A percentile compares a stretch with the other conserved stretches of the same genome.
Evolutionary conservation across 352 stramenopile species (phyloP).

Genomic region (Peronospora farinosa): DNA sequence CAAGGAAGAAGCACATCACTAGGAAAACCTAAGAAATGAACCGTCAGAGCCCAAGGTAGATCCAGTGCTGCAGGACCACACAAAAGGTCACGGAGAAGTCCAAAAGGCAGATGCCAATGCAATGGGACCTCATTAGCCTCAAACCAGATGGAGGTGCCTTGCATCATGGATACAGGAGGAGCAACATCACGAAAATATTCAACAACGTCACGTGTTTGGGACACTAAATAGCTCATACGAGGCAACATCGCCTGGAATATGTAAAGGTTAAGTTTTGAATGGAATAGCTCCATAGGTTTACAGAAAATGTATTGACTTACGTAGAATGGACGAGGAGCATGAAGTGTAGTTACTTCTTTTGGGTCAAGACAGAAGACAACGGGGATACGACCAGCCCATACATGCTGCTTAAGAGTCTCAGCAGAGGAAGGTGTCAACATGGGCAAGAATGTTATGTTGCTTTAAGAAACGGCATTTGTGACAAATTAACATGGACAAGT

Average conservation of each 20-base stretch:
- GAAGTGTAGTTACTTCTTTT: conserved; percentile 74
- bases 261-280: too few species aligned
- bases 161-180: conserved; percentile 50
- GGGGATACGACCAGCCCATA: conserved; percentile 66
- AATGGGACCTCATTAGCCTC: conserved; percentile 50
- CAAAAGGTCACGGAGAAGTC: conserved; percentile 58
- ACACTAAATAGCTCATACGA: conserved; percentile 73
- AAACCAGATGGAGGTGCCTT: conserved; percentile 65
- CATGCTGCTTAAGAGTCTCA: conserved; percentile 20
- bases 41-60: conserved; percentile 63
- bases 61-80: conserved; percentile 14
- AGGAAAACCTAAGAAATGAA: conserved; percentile 79
- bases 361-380: conserved; percentile 70
- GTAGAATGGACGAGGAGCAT: conserved; percentile 74
- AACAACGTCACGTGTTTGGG: conserved; percentile 63
- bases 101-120: conserved; percentile 77
- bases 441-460: background rate
- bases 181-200: conserved; percentile 75
- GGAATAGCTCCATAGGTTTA: too few species aligned
- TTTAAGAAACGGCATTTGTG: conserved; percentile 5
- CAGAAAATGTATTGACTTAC: conserved; percentile 30
- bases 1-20: conserved; percentile 53
- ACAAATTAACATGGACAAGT: background rate
- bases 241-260: conserved; percentile 62
- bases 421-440: conserved; percentile 11